Conservation (phyloP, 208 protist species). For the Wallacemonas sp. region DNA sequence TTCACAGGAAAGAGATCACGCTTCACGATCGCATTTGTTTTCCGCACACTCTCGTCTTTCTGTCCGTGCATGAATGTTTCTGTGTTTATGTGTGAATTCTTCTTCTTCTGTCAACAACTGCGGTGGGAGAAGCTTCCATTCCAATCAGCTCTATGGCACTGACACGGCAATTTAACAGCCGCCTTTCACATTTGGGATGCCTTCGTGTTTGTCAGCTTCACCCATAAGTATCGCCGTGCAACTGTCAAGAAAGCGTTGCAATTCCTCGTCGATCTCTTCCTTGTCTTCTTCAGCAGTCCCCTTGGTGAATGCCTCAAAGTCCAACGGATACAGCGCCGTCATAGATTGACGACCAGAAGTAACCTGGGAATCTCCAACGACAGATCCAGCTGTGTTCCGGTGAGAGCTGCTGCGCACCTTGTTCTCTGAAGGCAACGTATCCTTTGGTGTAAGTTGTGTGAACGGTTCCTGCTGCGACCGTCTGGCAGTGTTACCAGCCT, state of each 20-base stretch:
- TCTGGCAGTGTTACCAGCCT: neutral
- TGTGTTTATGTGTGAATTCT: too few relatives aligned
- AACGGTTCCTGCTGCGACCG: neutral
- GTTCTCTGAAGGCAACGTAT: neutral
- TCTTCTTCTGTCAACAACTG: too few relatives aligned
- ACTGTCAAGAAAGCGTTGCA: constrained; percentile 64
- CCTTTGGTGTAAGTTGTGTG: neutral
- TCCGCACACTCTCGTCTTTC: too few relatives aligned
- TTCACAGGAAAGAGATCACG: too few relatives aligned
- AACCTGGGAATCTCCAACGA: constrained; percentile 1
- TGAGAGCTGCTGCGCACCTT: neutral
- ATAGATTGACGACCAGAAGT: constrained; percentile 20
- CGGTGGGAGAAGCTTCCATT: too few relatives aligned
- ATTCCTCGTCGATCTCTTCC: constrained; percentile 36
- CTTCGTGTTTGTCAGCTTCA: neutral
- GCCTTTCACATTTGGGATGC: too few relatives aligned
- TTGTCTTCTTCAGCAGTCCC: constrained; percentile 19
- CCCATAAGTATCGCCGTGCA: constrained; percentile 43
- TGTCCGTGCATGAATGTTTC: too few relatives aligned
- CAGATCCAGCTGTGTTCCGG: neutral
- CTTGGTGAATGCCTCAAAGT: constrained; percentile 54
- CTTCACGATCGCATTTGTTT: too few relatives aligned
- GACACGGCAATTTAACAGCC: too few relatives aligned
- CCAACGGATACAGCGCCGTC: constrained; percentile 51
- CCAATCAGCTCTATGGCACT: too few relatives aligned